These are phyloP conservation scores for Graphilbum fragrans DNA, from an alignment of 2,329 filamentous ascomycete species.

Conservation along the genomic window DNA sequence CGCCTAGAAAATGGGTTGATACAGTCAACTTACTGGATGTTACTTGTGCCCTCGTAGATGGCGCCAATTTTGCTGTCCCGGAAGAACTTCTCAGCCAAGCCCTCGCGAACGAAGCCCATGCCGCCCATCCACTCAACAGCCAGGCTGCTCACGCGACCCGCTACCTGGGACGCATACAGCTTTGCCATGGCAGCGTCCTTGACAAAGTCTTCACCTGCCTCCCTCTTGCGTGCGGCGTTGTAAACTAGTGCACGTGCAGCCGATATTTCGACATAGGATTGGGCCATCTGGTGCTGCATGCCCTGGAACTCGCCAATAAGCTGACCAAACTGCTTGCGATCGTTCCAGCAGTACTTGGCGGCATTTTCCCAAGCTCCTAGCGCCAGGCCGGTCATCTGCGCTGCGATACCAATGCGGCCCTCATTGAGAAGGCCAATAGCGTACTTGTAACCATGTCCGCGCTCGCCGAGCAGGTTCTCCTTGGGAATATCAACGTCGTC, in stretches of 20 bases:
- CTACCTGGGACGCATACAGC: slow-evolving; percentile 86
- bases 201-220: slow-evolving; percentile 91
- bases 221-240: slow-evolving; percentile 96
- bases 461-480: slow-evolving; percentile 76
- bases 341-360: slow-evolving; percentile 91
- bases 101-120: slow-evolving; percentile 96
- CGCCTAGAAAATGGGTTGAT: neutral
- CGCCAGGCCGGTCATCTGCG: slow-evolving; percentile 95
- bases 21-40: slow-evolving; percentile 45
- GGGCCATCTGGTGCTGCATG: slow-evolving; percentile 98
- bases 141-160: slow-evolving; percentile 69
- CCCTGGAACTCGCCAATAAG: slow-evolving; percentile 95
- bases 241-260: slow-evolving; percentile 87
- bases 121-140: slow-evolving; percentile 99
- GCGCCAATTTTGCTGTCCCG: slow-evolving; percentile 97
- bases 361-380: slow-evolving; percentile 94
- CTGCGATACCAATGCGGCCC: slow-evolving; percentile 92
- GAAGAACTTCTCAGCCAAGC: slow-evolving; percentile 95
- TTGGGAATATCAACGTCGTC: slow-evolving; percentile 88
- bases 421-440: slow-evolving; percentile 91
- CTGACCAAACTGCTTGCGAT: slow-evolving; percentile 91
- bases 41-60: slow-evolving; percentile 88
- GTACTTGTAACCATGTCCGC: slow-evolving; percentile 94
- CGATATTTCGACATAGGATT: slow-evolving; percentile 86
- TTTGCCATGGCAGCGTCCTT: slow-evolving; percentile 97